A percentile compares a stretch with the other conserved stretches of the same genome.
Conservation (phyloP, 768 basidiomycete genomes). For the Nidularia pulvinata region DNA sequence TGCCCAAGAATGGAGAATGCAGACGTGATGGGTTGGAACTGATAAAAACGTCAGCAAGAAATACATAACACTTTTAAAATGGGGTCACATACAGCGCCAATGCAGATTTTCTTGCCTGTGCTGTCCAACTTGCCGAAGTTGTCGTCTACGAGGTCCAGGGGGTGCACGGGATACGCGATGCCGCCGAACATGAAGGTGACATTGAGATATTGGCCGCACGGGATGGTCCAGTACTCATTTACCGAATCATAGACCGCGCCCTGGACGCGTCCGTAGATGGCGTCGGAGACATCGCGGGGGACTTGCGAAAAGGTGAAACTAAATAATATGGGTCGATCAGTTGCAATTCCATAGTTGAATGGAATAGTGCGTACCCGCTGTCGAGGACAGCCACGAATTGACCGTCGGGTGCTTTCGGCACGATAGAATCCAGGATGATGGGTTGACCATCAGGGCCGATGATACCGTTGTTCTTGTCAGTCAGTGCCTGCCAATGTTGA, state of each 20-base stretch:
- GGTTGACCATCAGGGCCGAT: conserved; percentile 76
- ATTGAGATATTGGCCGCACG: conserved; percentile 74
- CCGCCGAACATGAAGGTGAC: conserved; percentile 76
- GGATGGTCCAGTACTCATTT: conserved; percentile 67
- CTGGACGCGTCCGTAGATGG: conserved; percentile 78
- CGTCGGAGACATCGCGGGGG: conserved; percentile 72
- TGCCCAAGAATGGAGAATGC: conserved; percentile 77
- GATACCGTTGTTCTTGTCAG: conserved; percentile 64
- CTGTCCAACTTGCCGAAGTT: conserved; percentile 49
- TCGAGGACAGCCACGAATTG: conserved; percentile 75
- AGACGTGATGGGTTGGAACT: conserved; percentile 86
- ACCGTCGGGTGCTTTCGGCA: conserved; percentile 62
- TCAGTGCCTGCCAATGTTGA: conserved; percentile 82
- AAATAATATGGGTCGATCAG: neutral
- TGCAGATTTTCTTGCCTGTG: conserved; percentile 56
- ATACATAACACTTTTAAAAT: neutral
- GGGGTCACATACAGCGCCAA: conserved; percentile 69
- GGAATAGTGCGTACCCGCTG: conserved; percentile 58
- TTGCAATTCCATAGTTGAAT: conserved; percentile 20
- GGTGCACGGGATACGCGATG: conserved; percentile 66
- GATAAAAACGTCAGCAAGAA: neutral
- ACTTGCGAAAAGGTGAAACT: conserved; percentile 55
- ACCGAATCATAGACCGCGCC: conserved; percentile 64
- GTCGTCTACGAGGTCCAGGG: conserved; percentile 65
- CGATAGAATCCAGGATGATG: conserved; percentile 63